These are phyloP conservation scores for Ustilago xerochloae DNA, from an alignment of 1,284 basidiomycete species.

Conservation along the genomic window DNA sequence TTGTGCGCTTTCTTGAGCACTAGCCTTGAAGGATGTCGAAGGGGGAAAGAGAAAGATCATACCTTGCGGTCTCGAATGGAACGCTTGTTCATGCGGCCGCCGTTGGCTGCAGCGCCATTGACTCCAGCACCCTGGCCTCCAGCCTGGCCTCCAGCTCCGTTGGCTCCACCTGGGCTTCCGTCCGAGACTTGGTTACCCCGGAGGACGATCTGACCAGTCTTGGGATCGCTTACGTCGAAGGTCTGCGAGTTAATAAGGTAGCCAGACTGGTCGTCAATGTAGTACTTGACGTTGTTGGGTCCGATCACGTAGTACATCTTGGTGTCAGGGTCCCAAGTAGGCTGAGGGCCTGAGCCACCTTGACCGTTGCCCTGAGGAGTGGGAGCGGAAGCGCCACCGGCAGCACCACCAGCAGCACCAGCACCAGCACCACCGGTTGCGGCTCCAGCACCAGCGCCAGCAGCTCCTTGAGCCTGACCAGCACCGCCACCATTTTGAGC, in stretches of 20 bases:
- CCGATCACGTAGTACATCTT: constrained; percentile 13
- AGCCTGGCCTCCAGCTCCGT: constrained; percentile 2
- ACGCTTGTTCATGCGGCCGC: constrained; percentile 24
- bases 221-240: constrained; percentile 26
- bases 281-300: constrained; percentile 14
- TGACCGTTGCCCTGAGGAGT: neutral
- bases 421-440: neutral
- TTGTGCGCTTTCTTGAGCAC: neutral
- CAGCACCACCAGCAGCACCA: neutral
- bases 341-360: neutral
- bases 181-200: neutral
- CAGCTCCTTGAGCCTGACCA: neutral
- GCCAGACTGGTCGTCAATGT: constrained; percentile 21
- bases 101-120: neutral
- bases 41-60: constrained; percentile 13
- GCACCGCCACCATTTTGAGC: neutral
- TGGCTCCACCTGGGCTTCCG: neutral
- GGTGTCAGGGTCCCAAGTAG: neutral
- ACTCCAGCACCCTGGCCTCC: constrained; percentile 4
- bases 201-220: constrained; percentile 25
- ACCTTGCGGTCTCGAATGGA: constrained; percentile 33
- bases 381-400: neutral
- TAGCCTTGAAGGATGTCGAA: neutral
- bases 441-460: neutral
- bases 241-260: constrained; percentile 24